Evolutionary conservation across 129 eudicot species (phyloP).

Genomic region (Flaveria linearis): DNA sequence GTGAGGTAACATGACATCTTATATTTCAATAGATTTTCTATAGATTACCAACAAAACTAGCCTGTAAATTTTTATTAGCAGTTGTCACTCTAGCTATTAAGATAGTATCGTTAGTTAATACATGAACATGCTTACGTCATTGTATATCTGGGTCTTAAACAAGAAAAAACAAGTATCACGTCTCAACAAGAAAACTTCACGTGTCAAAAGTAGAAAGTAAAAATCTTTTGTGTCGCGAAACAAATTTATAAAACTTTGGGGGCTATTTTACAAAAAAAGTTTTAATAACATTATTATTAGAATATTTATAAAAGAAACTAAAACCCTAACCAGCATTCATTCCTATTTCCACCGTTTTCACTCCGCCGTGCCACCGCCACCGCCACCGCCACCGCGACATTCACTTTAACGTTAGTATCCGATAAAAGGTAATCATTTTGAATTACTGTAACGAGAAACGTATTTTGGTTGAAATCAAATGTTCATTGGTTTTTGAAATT

Average conservation of each 20-base stretch:
- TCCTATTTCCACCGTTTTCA: background rate
- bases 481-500: constrained; percentile 7
- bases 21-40: too few species aligned
- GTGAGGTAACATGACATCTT: too few species aligned
- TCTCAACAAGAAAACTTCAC: background rate
- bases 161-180: background rate
- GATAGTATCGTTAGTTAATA: too few species aligned
- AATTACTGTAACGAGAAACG: too few species aligned
- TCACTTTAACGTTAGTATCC: background rate
- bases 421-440: constrained; percentile 2
- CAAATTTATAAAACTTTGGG: background rate
- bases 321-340: constrained; percentile 29
- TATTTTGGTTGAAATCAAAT: background rate
- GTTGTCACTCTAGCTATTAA: too few species aligned
- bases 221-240: background rate
- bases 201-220: background rate
- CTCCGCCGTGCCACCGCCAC: constrained; percentile 17
- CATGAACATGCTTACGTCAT: too few species aligned
- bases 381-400: constrained; percentile 22
- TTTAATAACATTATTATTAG: background rate
- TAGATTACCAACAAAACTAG: too few species aligned
- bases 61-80: too few species aligned
- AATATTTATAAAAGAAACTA: constrained; percentile 17
- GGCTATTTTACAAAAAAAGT: constrained; percentile 9
- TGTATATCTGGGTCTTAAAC: background rate